phyloP scores from a whole-genome alignment of 1,284 basidiomycete genomes.

The Xerocomus minutiporus region DNA sequence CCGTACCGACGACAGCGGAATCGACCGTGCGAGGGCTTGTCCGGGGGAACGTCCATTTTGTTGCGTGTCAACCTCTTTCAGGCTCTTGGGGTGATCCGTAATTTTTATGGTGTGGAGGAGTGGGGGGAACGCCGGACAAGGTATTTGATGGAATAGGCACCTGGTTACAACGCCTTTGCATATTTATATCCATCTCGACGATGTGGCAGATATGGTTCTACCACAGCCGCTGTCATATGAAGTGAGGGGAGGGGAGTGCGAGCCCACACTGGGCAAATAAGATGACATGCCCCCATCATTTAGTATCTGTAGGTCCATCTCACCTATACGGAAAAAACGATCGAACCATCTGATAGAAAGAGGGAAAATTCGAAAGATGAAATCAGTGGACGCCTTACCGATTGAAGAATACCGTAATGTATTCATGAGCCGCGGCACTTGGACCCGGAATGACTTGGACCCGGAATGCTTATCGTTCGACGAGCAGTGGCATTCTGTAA shows the following conservation, averaged over 20 bases:
- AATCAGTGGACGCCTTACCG: conserved; percentile 2
- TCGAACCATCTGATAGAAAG: not conserved
- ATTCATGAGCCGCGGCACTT: not conserved
- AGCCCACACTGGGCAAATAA: not conserved
- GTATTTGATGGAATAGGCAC: not conserved
- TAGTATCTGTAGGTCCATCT: conserved; percentile 11
- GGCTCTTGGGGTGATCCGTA: not conserved
- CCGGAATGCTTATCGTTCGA: not conserved
- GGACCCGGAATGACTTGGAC: not conserved
- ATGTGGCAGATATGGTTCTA: not conserved
- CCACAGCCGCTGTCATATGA: conserved; percentile 3
- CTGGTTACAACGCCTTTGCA: not conserved
- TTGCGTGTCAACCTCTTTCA: not conserved
- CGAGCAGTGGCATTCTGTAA: not conserved
- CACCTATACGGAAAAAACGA: not conserved
- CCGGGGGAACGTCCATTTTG: not conserved
- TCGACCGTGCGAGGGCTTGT: not conserved
- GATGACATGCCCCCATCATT: not conserved
- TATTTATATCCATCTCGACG: conserved; percentile 16
- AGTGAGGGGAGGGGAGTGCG: not conserved
- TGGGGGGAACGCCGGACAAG: not conserved
- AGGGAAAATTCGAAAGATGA: not conserved
- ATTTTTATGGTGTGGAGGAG: not conserved
- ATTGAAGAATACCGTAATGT: not conserved
- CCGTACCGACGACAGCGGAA: conserved; percentile 15